Base-by-base conservation (phyloP, 1,284 basidiomycete species). In the Paramarasmius palmivorus region DNA sequence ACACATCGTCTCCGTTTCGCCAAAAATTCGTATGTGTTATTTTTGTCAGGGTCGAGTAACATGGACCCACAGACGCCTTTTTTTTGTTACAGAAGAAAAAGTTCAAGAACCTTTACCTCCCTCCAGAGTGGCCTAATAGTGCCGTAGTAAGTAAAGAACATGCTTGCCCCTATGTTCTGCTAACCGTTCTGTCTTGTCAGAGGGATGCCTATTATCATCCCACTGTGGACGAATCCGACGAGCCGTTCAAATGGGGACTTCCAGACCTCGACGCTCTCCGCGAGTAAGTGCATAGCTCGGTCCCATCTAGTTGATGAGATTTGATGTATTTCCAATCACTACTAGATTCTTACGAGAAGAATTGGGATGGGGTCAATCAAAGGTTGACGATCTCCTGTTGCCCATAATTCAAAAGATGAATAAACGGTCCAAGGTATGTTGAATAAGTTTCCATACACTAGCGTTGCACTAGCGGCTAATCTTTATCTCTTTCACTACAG, bases 211-310 rank as follows among this genome's bases (percentile, higher is more conserved):
- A 99, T 70, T 89, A 90, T 59, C 84, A 93, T 62, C 96, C 97
- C 0, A 82, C 84, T 0, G 91, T 98, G 4, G 95, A 98, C 66
- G 82, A 84, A 49, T 96, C 93, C 2, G 88, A 94, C 51, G 95
- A 99, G 64, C 88, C 92, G 0, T 99, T 99, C 68, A 92, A 93
- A 63, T 99, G 97, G 97, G 96, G 94, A 8, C 76, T 96, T 58
- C 95, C 96, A 5, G 95, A 98, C 66, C 82, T 99, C 1, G 94
- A 98, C 63, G 93, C 88, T 1, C 79, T 98, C 49, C 83, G 94
- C 61, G 73, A 80, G 91, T 93, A 65, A 60, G 87, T 73, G 14
- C n/a, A 7, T 48, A n/a, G n/a, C n/a, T n/a, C 40, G n/a, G 19
- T 52, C 19, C 14, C 26, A 35, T 10, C 25, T 12, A 23, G n/a